A percentile compares a stretch with the other conserved stretches of the same genome.
These are phyloP conservation scores for Agaricales sp. DNA, from an alignment of 1,284 basidiomycete species.

Conservation along the genomic window DNA sequence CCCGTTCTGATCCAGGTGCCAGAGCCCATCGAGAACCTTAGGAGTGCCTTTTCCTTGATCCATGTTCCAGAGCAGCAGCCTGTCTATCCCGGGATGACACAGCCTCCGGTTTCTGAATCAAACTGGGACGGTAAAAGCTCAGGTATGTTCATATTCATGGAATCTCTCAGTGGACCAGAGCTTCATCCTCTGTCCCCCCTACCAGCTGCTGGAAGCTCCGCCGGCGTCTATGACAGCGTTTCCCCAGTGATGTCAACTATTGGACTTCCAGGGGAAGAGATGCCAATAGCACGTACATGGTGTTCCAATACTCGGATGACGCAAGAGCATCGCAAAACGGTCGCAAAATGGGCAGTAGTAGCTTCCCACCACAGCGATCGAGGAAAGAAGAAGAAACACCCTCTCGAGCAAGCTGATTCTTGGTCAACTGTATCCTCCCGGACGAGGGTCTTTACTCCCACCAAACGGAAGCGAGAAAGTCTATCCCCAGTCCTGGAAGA, in stretches of 20 bases:
- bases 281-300: background rate
- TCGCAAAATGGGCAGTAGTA: background rate
- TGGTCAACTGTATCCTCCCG: background rate
- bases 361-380: background rate
- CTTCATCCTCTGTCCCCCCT: background rate
- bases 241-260: background rate
- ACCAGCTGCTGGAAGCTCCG: background rate
- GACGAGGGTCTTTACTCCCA: background rate
- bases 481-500: background rate
- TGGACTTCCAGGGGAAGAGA: background rate
- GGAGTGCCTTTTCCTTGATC: conserved; percentile 15
- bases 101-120: conserved; percentile 31
- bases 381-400: background rate
- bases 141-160: conserved; percentile 20
- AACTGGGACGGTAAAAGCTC: conserved; percentile 34
- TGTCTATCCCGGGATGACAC: conserved; percentile 18
- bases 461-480: background rate
- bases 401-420: background rate
- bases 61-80: conserved; percentile 38
- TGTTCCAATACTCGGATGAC: background rate
- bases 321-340: background rate
- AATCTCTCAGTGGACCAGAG: no score
- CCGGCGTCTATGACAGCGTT: background rate
- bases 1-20: background rate
- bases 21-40: conserved; percentile 7